Evolutionary conservation across 192 early-diverging fungal genomes (phyloP), one percentile per base, ranked within the genome.

Genomic region (Coemansia sp.): DNA sequence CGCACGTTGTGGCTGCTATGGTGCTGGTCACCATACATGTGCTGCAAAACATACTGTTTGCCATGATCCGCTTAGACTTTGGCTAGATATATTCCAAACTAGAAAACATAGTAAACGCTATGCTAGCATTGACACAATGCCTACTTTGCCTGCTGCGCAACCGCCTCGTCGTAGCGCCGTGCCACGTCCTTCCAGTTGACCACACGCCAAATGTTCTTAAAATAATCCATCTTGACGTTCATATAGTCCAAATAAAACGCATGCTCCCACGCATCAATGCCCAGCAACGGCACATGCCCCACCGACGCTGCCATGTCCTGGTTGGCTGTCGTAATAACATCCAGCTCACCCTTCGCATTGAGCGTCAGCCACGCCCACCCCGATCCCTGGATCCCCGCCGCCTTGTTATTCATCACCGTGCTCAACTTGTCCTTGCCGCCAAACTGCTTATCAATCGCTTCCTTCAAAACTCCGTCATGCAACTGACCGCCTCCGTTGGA

Each of bases 351-450:
- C 10, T 67, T 76, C 72, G 90, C 89, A 80, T 98, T 93, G 70
- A 89, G 91, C 24, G 89, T 93, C 74, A 98, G 80, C 96, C 96
- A 98, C n/a, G 90, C 93, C 96, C 96, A 98, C 1, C 96, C 96
- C 23, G 89, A 91, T 49, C 89, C 96, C 83, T 93, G 90, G 58
- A 98, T 90, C 60, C 80, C 92, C 38, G 85, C 94, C 45, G 94
- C 87, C 73, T 84, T 83, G 49, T 85, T 77, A 59, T 89, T 93
- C 69, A 98, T 93, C 70, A 86, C 80, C 47, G 69, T 78, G 27
- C 86, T 78, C 70, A 98, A 90, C 67, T 84, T 76, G n/a, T 91
- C 91, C 52, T 95, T 80, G 24, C 87, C 88, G 15, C 93, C 96
- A 76, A 89, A 98, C 63, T 93, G 83, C 65, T 83, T 70, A 53